phyloP scores from a whole-genome alignment of 2,329 filamentous ascomycete genomes.

The Akanthomyces dipterigenus region DNA sequence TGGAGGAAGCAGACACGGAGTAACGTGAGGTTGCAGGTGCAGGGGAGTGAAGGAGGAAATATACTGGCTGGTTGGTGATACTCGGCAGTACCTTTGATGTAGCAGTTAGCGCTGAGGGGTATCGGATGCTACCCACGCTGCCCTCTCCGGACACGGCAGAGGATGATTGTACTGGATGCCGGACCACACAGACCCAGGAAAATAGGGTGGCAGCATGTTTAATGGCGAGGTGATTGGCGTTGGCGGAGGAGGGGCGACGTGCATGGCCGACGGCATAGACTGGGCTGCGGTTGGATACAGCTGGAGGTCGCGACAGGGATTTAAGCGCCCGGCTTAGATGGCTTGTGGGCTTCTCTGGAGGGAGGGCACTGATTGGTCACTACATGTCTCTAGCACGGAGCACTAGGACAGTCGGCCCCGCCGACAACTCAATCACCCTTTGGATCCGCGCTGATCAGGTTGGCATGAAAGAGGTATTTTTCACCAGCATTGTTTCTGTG shows the following conservation, averaged over 20 bases:
- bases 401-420: not conserved
- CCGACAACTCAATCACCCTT: not conserved
- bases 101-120: conserved; percentile 8
- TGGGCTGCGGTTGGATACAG: not conserved
- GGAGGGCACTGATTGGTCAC: not conserved
- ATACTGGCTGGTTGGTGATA: conserved; percentile 8
- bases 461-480: not conserved
- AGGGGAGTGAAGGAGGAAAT: conserved; percentile 4
- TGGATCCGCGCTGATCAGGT: not conserved
- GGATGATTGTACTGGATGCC: not conserved
- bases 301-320: conserved; percentile 5
- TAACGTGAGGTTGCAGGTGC: not conserved
- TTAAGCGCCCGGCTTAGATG: conserved; percentile 10
- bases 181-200: not conserved
- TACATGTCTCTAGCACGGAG: conserved; percentile 6
- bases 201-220: not conserved
- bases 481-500: not conserved
- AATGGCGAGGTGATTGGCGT: conserved; percentile 7
- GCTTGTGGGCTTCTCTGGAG: not conserved
- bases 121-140: not conserved
- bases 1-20: not conserved
- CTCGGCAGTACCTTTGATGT: not conserved
- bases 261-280: not conserved
- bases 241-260: conserved; percentile 1
- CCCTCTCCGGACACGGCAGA: not conserved